A percentile compares a stretch with the other conserved stretches of the same genome.
These are phyloP conservation scores for Apiospora phragmitis DNA, from an alignment of 2,329 filamentous ascomycete genomes.

Conservation along the genomic window DNA sequence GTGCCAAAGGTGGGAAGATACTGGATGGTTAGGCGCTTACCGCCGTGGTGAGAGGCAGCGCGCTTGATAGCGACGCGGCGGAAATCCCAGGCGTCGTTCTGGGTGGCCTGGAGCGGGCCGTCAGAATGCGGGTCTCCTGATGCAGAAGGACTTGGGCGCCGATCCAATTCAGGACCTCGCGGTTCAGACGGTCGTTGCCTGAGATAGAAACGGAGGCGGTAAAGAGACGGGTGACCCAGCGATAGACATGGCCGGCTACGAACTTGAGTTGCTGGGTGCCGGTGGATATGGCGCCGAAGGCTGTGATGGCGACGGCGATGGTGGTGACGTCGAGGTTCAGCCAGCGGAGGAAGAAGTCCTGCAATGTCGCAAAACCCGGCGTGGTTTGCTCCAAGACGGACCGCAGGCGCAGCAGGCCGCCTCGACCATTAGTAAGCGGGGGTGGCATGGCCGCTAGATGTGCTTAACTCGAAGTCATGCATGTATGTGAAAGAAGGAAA, in stretches of 20 bases:
- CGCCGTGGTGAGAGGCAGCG: conserved; percentile 34
- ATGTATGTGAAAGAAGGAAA: background rate
- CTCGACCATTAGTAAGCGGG: background rate
- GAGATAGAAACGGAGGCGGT: conserved; percentile 39
- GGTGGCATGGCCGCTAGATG: background rate
- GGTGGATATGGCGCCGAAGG: conserved; percentile 34
- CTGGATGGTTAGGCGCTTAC: conserved; percentile 35
- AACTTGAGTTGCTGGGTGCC: conserved; percentile 31
- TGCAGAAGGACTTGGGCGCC: conserved; percentile 34
- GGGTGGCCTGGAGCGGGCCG: conserved; percentile 33
- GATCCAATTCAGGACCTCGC: conserved; percentile 40
- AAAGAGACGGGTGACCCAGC: conserved; percentile 37
- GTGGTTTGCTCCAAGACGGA: conserved; percentile 15
- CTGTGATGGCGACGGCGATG: conserved; percentile 32
- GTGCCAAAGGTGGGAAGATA: conserved; percentile 39
- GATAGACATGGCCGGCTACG: conserved; percentile 33
- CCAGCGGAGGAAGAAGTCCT: conserved; percentile 35
- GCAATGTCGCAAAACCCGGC: conserved; percentile 31
- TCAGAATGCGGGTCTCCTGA: conserved; percentile 33
- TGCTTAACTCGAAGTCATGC: background rate
- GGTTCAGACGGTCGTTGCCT: conserved; percentile 37
- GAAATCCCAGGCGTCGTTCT: conserved; percentile 34
- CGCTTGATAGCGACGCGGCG: conserved; percentile 25
- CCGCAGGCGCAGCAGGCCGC: background rate
- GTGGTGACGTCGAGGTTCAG: conserved; percentile 35